phyloP scores from a whole-genome alignment of 2,329 filamentous ascomycete genomes.

The Alternaria sp. region DNA sequence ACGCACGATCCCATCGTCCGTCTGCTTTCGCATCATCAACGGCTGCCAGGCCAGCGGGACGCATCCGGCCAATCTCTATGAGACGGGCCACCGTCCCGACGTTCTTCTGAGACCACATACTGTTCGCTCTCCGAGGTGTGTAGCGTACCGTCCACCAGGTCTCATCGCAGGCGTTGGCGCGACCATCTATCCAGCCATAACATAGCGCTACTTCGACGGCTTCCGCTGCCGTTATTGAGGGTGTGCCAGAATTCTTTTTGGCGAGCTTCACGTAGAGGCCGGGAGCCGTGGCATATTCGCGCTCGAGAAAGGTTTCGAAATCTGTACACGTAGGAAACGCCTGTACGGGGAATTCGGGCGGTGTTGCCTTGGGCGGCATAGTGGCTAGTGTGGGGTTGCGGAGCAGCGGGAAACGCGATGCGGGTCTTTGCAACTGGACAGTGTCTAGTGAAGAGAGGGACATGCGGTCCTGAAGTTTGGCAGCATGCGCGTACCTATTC shows the following conservation, averaged over 20 bases:
- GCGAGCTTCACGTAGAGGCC: conserved; percentile 59
- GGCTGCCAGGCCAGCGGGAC: conserved; percentile 55
- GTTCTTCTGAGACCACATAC: conserved; percentile 67
- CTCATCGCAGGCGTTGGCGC: conserved; percentile 55
- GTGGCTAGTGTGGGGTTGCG: background rate
- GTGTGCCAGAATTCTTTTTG: conserved; percentile 55
- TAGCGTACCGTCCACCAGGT: conserved; percentile 63
- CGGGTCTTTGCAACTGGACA: background rate
- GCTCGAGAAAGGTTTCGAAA: conserved; percentile 40
- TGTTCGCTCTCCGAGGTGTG: conserved; percentile 62
- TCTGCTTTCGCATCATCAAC: conserved; percentile 64
- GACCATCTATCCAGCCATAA: conserved; percentile 69
- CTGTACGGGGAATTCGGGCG: conserved; percentile 11
- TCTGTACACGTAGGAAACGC: conserved; percentile 11
- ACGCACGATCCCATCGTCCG: conserved; percentile 65
- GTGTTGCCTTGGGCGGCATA: conserved; percentile 9
- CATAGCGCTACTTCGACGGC: conserved; percentile 65
- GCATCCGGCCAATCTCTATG: conserved; percentile 57
- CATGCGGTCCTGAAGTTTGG: background rate
- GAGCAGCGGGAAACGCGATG: background rate
- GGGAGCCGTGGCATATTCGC: conserved; percentile 39
- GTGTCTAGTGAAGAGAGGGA: background rate
- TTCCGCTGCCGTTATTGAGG: conserved; percentile 55
- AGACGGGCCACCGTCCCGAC: conserved; percentile 59
- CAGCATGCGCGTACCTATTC: background rate